Percentiles rank a stretch among this genome's conserved stretches.
Evolutionary conservation across 139 green algal species (phyloP).

Genomic region (Limnomonas spitsbergensis): DNA sequence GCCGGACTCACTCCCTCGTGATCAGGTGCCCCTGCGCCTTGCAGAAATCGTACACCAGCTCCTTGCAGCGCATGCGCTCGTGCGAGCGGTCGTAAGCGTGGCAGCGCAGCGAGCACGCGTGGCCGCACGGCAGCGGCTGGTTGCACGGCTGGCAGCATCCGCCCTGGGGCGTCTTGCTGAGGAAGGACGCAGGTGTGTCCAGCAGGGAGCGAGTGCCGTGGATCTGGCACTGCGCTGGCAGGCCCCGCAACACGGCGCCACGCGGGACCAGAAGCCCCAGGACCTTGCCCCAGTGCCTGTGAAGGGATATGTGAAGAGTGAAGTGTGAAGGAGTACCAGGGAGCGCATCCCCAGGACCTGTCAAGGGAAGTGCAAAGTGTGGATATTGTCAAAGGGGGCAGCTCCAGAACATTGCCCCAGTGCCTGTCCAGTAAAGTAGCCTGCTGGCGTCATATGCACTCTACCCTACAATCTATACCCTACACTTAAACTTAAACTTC

Average conservation of each 20-base stretch:
- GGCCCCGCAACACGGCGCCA: conserved; percentile 19
- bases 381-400: too few species aligned
- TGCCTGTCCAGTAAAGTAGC: too few species aligned
- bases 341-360: too few species aligned
- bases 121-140: conserved; percentile 50
- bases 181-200: conserved; percentile 31
- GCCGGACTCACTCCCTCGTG: conserved; percentile 12
- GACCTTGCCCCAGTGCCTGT: conserved; percentile 28
- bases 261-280: conserved; percentile 30
- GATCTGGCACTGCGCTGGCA: conserved; percentile 52
- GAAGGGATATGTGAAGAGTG: neutral
- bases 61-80: conserved; percentile 22
- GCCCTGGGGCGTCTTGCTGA: conserved; percentile 35
- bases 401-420: conserved; percentile 31
- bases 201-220: conserved; percentile 32
- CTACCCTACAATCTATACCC: too few species aligned
- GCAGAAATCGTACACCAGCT: conserved; percentile 38
- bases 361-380: too few species aligned
- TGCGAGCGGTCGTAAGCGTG: conserved; percentile 38
- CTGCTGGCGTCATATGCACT: too few species aligned
- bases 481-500: too few species aligned
- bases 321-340: neutral
- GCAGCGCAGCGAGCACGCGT: conserved; percentile 49
- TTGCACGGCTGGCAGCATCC: conserved; percentile 57
- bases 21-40: conserved; percentile 25